Percentiles rank a stretch among this genome's conserved stretches.
Evolutionary conservation across 169 alveolate species (phyloP).

Genomic region (Sarcocystis neurona): DNA sequence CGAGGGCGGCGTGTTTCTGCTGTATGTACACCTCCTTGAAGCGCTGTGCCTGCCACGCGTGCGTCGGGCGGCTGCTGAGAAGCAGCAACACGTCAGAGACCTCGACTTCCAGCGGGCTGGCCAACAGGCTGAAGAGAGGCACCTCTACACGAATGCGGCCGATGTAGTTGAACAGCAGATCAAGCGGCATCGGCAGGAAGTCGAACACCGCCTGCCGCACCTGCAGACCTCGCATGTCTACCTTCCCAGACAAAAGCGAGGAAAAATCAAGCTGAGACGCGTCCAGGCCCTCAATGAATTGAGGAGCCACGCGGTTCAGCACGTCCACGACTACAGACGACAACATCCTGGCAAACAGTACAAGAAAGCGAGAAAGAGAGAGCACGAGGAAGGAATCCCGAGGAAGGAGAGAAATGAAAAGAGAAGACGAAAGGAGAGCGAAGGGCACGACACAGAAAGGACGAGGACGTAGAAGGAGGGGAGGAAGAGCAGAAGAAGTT

Average conservation of each 20-base stretch:
- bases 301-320: constrained; percentile 46
- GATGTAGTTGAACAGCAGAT: constrained; percentile 68
- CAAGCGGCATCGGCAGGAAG: constrained; percentile 70
- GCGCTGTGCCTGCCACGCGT: constrained; percentile 41
- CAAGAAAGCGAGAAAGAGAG: background rate
- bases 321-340: constrained; percentile 37
- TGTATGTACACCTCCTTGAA: constrained; percentile 22
- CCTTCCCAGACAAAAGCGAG: constrained; percentile 70
- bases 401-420: background rate
- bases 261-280: constrained; percentile 68
- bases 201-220: constrained; percentile 69
- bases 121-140: constrained; percentile 29
- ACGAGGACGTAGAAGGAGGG: background rate
- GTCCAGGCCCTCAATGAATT: constrained; percentile 74
- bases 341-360: constrained; percentile 29
- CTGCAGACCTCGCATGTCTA: constrained; percentile 68
- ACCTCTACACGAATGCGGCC: constrained; percentile 34
- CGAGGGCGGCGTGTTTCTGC: constrained; percentile 38
- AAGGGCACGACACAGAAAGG: background rate
- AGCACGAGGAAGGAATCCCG: too few species aligned
- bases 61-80: constrained; percentile 4
- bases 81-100: constrained; percentile 43
- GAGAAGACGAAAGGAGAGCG: background rate
- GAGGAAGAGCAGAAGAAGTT: background rate
- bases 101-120: constrained; percentile 9